Base-by-base conservation (phyloP, 352 stramenopile genomes). In the Phytophthora palmivora region DNA sequence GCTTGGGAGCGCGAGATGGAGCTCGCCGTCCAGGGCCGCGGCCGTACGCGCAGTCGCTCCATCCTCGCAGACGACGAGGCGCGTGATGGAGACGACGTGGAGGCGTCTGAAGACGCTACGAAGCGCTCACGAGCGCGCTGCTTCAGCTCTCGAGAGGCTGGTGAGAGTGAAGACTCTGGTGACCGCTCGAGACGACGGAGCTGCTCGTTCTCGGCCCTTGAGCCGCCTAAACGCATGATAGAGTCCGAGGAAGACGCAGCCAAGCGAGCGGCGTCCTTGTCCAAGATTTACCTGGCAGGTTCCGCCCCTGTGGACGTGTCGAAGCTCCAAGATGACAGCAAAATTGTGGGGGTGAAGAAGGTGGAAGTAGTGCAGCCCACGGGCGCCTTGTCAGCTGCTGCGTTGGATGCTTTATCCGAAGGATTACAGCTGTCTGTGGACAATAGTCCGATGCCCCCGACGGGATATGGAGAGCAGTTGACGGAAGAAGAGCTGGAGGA, bases 1-100 rank as follows among this genome's bases (percentile, higher is more conserved):
- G 73, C 66, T 24, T 95, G 87, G 87, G 87, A 95, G 62, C 65
- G 62, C 12, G 87, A 95, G 68, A 95, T 95, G 87, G 87, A 95
- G 66, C 73, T 74, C 26, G 78, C 82, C 12, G 84, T 95, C 19
- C 70, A 92, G 36, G 71, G 73, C 58, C 82, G 87, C 55, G 87
- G 84, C 1, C 84, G 87, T 46, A 89, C 82, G 49, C 84, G 87
- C 43, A 93, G 83, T 39, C 84, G 83, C 41, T 95, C 87, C 47
- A 91, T 95, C 62, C 67, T 92, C n/a, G 85, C 72, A 10, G 76
- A 83, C 58, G 63, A 82, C n/a, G 63, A 71, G 11, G 58, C 37
- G 36, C 7, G 16, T 48, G 7, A 21, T 49, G 5, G n/a, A 8
- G 48, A 54, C 49, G 67, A 51, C 45, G 22, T 47, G 28, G 21